Percentiles rank a stretch among this genome's conserved stretches.
Evolutionary conservation across 177 flowering plant genomes (phyloP).

Genomic region (Vitis hybrid): DNA sequence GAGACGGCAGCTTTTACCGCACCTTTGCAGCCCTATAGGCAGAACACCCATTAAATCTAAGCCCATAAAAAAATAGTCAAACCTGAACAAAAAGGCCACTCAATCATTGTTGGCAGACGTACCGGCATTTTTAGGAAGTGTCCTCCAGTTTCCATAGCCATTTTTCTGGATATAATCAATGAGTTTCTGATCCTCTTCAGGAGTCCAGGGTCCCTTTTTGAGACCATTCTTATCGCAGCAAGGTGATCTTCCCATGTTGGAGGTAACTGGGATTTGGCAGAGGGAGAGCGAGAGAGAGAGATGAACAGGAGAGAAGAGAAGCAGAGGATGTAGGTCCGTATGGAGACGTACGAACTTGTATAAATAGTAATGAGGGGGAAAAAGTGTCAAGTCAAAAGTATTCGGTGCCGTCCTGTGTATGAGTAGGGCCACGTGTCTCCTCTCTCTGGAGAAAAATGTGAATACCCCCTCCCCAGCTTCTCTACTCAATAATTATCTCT

Average conservation of each 20-base stretch:
- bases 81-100: not conserved
- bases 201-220: conserved; percentile 69
- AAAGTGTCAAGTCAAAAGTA: conserved; percentile 50
- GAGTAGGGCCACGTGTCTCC: conserved; percentile 58
- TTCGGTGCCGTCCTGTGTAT: conserved; percentile 70
- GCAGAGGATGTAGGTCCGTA: conserved; percentile 13
- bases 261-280: not conserved
- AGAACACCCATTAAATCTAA: not conserved
- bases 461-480: too few relatives aligned
- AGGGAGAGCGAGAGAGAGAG: conserved; percentile 15
- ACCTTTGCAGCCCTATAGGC: conserved; percentile 46
- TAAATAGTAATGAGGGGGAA: conserved; percentile 20
- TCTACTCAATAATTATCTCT: too few relatives aligned
- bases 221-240: conserved; percentile 66
- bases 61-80: not conserved
- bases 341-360: conserved; percentile 17
- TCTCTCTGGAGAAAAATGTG: conserved; percentile 2
- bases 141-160: conserved; percentile 65
- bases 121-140: conserved; percentile 70
- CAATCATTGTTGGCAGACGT: not conserved
- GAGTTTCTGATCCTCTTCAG: conserved; percentile 61
- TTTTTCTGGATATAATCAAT: conserved; percentile 52
- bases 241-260: conserved; percentile 65
- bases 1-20: conserved; percentile 76
- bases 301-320: conserved; percentile 1